Percentiles rank a stretch among this genome's conserved stretches.
Conservation (phyloP, 768 basidiomycete species). For the Psilocybe subaeruginosa region DNA sequence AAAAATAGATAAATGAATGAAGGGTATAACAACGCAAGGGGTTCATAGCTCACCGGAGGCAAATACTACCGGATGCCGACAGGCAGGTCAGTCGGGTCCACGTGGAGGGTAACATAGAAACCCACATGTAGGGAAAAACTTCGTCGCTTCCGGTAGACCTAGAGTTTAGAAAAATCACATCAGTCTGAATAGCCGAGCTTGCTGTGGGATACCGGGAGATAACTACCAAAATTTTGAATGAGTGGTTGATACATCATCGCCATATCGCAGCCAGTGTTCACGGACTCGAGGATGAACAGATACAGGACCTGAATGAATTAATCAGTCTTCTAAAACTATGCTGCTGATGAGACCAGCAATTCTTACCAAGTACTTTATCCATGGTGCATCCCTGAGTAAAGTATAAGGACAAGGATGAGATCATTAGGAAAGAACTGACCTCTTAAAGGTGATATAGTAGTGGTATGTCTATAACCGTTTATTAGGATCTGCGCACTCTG, state of each 20-base stretch:
- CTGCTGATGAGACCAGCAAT: too few species aligned
- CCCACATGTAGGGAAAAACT: constrained; percentile 37
- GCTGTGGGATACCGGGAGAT: background rate
- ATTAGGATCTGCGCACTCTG: background rate
- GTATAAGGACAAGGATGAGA: background rate
- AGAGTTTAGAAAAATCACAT: background rate
- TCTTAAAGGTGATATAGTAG: constrained; percentile 43
- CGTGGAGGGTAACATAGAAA: background rate
- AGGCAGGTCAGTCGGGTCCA: background rate
- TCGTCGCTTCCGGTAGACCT: constrained; percentile 36
- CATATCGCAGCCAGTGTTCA: constrained; percentile 48
- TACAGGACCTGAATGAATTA: constrained; percentile 34
- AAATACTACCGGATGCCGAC: constrained; percentile 19
- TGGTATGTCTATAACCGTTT: constrained; percentile 29
- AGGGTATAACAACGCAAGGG: background rate
- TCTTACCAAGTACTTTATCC: constrained; percentile 38
- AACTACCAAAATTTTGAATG: constrained; percentile 41
- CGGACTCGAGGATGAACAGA: constrained; percentile 43
- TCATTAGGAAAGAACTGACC: constrained; percentile 22
- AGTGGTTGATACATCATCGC: constrained; percentile 51
- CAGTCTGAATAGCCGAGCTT: background rate
- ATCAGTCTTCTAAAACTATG: too few species aligned
- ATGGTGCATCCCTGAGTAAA: constrained; percentile 37
- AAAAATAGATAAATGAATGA: background rate
- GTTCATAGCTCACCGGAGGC: constrained; percentile 17